phyloP scores from a whole-genome alignment of 345 rosid genomes.

The Euphorbia peplus region DNA sequence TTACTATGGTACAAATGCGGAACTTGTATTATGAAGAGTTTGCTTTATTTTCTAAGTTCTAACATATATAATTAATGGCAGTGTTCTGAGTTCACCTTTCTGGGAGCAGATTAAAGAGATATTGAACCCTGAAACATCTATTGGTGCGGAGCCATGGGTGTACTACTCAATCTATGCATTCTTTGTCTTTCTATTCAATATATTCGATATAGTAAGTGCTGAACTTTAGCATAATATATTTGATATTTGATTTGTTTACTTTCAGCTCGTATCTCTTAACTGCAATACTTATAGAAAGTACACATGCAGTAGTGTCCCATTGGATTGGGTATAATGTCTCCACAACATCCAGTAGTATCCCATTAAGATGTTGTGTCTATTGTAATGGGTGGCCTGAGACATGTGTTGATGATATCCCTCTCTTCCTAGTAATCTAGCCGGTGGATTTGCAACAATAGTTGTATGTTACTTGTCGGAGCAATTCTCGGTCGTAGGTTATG shows the following conservation, averaged over 20 bases:
- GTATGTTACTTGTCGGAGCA: too few relatives aligned
- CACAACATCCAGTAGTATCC: too few relatives aligned
- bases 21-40: background rate
- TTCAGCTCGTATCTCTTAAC: background rate
- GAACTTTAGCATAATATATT: background rate
- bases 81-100: conserved; percentile 71
- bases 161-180: conserved; percentile 87
- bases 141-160: conserved; percentile 90
- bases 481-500: too few relatives aligned
- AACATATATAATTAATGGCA: conserved; percentile 36
- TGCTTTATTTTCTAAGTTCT: conserved; percentile 23
- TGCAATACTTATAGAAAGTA: background rate
- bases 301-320: background rate
- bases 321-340: background rate
- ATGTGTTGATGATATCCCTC: background rate
- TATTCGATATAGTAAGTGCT: conserved; percentile 88
- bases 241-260: background rate
- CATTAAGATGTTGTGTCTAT: background rate
- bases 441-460: too few relatives aligned
- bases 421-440: too few relatives aligned
- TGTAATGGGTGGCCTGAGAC: background rate
- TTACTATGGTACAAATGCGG: background rate
- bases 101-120: conserved; percentile 79
- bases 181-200: conserved; percentile 85
- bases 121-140: conserved; percentile 73